Percentiles rank a stretch among this genome's conserved stretches.
These are phyloP conservation scores for Ceratobasidium sp. DNA, from an alignment of 1,284 basidiomycete species.

Conservation along the genomic window DNA sequence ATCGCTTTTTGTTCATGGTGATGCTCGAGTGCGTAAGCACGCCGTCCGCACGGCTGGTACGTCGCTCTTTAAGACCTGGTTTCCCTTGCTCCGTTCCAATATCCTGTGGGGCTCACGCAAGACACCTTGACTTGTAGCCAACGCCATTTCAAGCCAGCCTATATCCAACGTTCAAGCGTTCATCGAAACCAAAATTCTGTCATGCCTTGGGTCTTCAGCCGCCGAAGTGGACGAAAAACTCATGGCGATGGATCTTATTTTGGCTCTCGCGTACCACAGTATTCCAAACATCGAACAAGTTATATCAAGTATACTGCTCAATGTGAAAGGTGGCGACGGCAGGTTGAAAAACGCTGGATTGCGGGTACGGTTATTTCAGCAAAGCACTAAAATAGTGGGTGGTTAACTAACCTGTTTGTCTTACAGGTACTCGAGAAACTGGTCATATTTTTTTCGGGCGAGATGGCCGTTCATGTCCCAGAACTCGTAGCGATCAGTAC, in stretches of 20 bases:
- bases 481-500: constrained; percentile 75
- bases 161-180: constrained; percentile 65
- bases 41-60: constrained; percentile 79
- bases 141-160: constrained; percentile 77
- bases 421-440: constrained; percentile 82
- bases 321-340: constrained; percentile 76
- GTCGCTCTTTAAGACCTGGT: constrained; percentile 47
- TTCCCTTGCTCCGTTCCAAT: not conserved
- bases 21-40: constrained; percentile 89
- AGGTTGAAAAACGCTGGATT: constrained; percentile 81
- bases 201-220: constrained; percentile 64
- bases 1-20: constrained; percentile 77
- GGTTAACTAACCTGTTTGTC: constrained; percentile 30
- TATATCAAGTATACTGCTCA: constrained; percentile 74
- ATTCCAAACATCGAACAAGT: constrained; percentile 68
- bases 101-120: too few species aligned
- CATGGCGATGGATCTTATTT: constrained; percentile 83
- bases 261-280: constrained; percentile 77
- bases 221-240: constrained; percentile 71
- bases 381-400: too few species aligned
- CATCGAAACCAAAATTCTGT: constrained; percentile 67
- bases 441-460: constrained; percentile 82
- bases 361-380: constrained; percentile 61
- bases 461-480: constrained; percentile 77
- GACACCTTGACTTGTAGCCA: constrained; percentile 60